Evolutionary conservation across 331 rosid species (phyloP), one percentile per base, ranked within the genome.

Genomic region (Quercus tomentella): DNA sequence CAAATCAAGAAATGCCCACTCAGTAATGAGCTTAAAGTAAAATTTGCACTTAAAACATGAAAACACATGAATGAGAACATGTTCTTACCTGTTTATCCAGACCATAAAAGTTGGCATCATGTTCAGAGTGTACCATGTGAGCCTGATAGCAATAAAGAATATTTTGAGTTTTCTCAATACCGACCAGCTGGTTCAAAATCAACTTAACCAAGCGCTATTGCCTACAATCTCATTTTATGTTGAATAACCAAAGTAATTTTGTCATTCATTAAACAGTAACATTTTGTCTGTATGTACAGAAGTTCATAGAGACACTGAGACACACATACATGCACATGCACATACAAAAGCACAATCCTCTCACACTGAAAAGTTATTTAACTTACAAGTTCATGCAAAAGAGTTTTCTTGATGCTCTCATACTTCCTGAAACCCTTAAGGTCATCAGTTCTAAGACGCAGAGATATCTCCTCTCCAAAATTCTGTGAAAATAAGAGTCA

Each of bases 401-500:
- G 97, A 80, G 99, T 95, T 89, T 90, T 88, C 92, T 93, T 95
- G 80, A 95, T 91, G 33, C 86, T 87, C 80, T 86, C 96, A 68
- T 95, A 91, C 79, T 95, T 95, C 87, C 99, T 84, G 82, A 95
- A 95, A 73, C 99, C 99, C 78, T 85, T 91, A 77, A 95, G 91
- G 82, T 95, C 99, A 82, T 95, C 99, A 4, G 98, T 95, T 68
- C 98, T 92, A 84, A 95, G 99, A 60, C 96, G 94, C 84, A 95
- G 80, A 66, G 99, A 95, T 87, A 95, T 95, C 87, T 93, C 99
- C 90, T 95, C 98, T 66, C 98, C 99, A 16, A 72, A 83, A 80
- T 90, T 93, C 99, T 93, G 91, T 23, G 66, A 62, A 76, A 77
- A 66, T 20, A 82, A 66, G 56, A 70, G 78, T 74, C 63, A 70